A percentile compares a stretch with the other conserved stretches of the same genome.
Conservation (phyloP, 2,329 filamentous ascomycete species). For the Botrytis tulipae region DNA sequence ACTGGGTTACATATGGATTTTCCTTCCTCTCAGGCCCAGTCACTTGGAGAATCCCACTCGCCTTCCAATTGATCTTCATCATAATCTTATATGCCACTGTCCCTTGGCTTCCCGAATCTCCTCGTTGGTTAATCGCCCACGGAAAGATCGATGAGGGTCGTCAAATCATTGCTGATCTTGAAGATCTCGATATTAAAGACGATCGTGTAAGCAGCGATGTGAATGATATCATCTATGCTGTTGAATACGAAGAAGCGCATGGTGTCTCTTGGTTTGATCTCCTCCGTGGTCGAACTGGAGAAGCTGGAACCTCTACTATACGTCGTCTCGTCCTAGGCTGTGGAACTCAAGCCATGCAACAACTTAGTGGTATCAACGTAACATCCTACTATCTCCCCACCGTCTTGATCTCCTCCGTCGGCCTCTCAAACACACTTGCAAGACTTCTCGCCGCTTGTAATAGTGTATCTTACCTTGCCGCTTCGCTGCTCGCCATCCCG, state of each 20-base stretch:
- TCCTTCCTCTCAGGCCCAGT: constrained; percentile 16
- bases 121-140: constrained; percentile 41
- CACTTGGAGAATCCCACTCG: constrained; percentile 23
- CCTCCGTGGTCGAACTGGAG: constrained; percentile 11
- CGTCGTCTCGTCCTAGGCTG: constrained; percentile 70
- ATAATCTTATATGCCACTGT: constrained; percentile 18
- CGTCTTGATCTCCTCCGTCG: constrained; percentile 50
- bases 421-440: constrained; percentile 47
- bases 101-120: constrained; percentile 41
- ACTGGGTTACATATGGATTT: constrained; percentile 23
- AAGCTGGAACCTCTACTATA: constrained; percentile 43
- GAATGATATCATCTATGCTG: constrained; percentile 39
- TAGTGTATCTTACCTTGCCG: constrained; percentile 15
- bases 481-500: constrained; percentile 38
- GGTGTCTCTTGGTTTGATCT: constrained; percentile 19
- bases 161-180: constrained; percentile 37
- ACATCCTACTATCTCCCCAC: constrained; percentile 50
- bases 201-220: constrained; percentile 55
- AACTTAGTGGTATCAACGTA: constrained; percentile 46
- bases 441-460: constrained; percentile 55
- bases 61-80: constrained; percentile 22
- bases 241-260: constrained; percentile 16
- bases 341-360: constrained; percentile 58
- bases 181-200: constrained; percentile 44
- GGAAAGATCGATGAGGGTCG: constrained; percentile 38